phyloP scores from a whole-genome alignment of 768 basidiomycete genomes.

The Amanita rubescens region DNA sequence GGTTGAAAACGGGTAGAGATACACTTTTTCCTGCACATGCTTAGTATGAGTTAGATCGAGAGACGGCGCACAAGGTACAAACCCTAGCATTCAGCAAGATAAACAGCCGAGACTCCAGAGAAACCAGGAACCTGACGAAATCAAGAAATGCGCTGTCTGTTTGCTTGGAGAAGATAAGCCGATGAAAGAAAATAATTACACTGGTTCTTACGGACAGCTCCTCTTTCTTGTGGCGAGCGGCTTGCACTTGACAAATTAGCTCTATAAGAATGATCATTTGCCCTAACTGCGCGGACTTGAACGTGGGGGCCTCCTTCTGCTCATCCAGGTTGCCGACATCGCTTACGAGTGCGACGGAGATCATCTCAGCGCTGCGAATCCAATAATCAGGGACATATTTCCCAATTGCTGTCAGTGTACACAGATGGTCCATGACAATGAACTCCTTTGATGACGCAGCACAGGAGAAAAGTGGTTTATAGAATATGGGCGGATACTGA shows the following conservation, averaged over 20 bases:
- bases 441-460: slow-evolving; percentile 58
- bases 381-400: slow-evolving; percentile 56
- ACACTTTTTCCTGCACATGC: slow-evolving; percentile 43
- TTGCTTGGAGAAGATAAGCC: neutral
- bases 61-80: neutral
- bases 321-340: slow-evolving; percentile 28
- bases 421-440: slow-evolving; percentile 52
- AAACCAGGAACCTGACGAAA: slow-evolving; percentile 38
- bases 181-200: neutral
- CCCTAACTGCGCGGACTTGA: slow-evolving; percentile 50
- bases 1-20: slow-evolving; percentile 46
- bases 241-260: slow-evolving; percentile 45
- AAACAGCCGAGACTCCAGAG: slow-evolving; percentile 50
- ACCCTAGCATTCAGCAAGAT: slow-evolving; percentile 56
- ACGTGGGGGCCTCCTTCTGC: slow-evolving; percentile 16
- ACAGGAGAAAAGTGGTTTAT: slow-evolving; percentile 63
- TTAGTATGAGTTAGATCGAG: slow-evolving; percentile 2
- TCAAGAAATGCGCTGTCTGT: slow-evolving; percentile 8
- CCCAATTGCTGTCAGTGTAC: slow-evolving; percentile 42
- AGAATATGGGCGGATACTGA: slow-evolving; percentile 55
- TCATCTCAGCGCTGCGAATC: slow-evolving; percentile 67
- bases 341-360: slow-evolving; percentile 60
- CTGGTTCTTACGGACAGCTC: slow-evolving; percentile 12
- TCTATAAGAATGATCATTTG: slow-evolving; percentile 58
- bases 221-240: slow-evolving; percentile 35